phyloP scores from a whole-genome alignment of 1,284 basidiomycete species.

The Ganoderma resinaceum region DNA sequence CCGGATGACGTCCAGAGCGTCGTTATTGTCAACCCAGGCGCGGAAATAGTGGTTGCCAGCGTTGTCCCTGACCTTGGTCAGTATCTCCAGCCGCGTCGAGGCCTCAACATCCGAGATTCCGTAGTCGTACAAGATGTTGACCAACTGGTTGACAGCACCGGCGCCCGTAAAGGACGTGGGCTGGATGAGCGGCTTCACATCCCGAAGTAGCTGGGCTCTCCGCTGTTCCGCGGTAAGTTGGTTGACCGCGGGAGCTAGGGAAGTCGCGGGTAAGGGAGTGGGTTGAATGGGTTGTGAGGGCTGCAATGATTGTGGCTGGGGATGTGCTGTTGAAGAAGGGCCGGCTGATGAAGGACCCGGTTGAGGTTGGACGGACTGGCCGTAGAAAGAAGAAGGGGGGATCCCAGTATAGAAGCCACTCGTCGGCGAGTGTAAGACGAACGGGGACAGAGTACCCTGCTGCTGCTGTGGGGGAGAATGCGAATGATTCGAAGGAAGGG shows the following conservation, averaged over 20 bases:
- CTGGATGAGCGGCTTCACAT: slow-evolving; percentile 60
- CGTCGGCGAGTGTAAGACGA: slow-evolving; percentile 64
- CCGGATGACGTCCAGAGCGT: slow-evolving; percentile 76
- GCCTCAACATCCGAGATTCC: slow-evolving; percentile 69
- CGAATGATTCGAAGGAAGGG: slow-evolving; percentile 33
- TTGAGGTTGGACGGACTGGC: slow-evolving; percentile 34
- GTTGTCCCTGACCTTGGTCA: slow-evolving; percentile 80
- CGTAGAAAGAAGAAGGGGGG: slow-evolving; percentile 47
- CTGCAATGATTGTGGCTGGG: not conserved
- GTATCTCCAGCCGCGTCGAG: slow-evolving; percentile 65
- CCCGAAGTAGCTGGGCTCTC: slow-evolving; percentile 56
- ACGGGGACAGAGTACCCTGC: slow-evolving; percentile 72
- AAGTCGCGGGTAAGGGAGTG: slow-evolving; percentile 21
- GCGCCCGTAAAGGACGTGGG: slow-evolving; percentile 71
- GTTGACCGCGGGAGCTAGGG: slow-evolving; percentile 35
- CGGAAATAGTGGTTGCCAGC: slow-evolving; percentile 86
- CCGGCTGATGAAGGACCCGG: slow-evolving; percentile 27
- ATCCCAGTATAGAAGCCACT: slow-evolving; percentile 47
- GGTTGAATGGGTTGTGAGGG: not conserved
- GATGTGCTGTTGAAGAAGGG: slow-evolving; percentile 23
- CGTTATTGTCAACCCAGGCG: slow-evolving; percentile 77
- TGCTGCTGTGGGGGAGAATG: slow-evolving; percentile 38
- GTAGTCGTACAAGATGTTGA: slow-evolving; percentile 60
- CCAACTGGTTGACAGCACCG: slow-evolving; percentile 64
- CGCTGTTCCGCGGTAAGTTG: slow-evolving; percentile 34